Evolutionary conservation across 116 monocot species (phyloP).

Genomic region (Posidonia oceanica): DNA sequence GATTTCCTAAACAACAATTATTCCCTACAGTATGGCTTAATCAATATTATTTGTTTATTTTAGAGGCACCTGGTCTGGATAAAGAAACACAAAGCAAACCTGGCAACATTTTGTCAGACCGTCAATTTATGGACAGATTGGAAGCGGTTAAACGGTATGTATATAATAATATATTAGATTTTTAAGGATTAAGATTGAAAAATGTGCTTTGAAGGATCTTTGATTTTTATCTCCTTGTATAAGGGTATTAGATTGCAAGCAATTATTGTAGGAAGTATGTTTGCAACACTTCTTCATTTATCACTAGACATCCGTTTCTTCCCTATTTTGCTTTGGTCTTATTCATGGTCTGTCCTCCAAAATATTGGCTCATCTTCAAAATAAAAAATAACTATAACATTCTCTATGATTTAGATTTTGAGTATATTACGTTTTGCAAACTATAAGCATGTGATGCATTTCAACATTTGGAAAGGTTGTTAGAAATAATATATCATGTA

Average conservation of each 20-base stretch:
- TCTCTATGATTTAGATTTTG: too few relatives aligned
- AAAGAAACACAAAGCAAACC: conserved; percentile 9
- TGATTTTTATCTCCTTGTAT: background rate
- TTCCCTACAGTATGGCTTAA: background rate
- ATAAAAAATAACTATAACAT: too few relatives aligned
- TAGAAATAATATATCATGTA: too few relatives aligned
- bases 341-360: too few relatives aligned
- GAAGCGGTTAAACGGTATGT: conserved; percentile 30
- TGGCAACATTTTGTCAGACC: conserved; percentile 16
- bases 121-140: conserved; percentile 32
- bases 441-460: too few relatives aligned
- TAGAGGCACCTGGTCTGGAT: conserved; percentile 27
- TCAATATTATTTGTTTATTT: background rate
- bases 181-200: background rate
- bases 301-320: too few relatives aligned
- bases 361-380: too few relatives aligned
- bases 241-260: background rate
- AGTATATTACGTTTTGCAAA: too few relatives aligned
- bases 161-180: background rate
- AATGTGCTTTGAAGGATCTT: background rate
- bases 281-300: too few relatives aligned
- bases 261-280: too few relatives aligned
- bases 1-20: background rate
- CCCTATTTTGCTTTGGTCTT: too few relatives aligned
- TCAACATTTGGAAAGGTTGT: too few relatives aligned